A percentile compares a stretch with the other conserved stretches of the same genome.
phyloP scores from a whole-genome alignment of 768 basidiomycete genomes.

The Antrodiella citrinella region DNA sequence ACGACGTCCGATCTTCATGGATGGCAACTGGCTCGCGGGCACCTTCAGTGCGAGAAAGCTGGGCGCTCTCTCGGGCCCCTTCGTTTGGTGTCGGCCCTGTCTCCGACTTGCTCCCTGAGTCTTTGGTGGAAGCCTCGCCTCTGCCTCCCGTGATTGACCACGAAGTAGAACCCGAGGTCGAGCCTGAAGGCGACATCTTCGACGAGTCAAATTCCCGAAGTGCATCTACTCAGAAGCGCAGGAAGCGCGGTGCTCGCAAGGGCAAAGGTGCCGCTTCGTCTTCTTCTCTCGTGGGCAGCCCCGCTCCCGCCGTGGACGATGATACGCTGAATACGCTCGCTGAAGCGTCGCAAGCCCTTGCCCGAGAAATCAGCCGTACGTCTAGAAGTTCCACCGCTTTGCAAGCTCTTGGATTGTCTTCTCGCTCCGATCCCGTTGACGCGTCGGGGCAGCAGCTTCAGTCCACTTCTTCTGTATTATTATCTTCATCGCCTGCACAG shows the following conservation, averaged over 20 bases:
- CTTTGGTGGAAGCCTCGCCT: background rate
- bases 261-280: conserved; percentile 51
- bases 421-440: conserved; percentile 10
- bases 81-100: conserved; percentile 35
- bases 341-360: conserved; percentile 72
- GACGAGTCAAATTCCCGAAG: conserved; percentile 41
- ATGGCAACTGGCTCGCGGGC: conserved; percentile 13
- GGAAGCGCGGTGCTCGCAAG: conserved; percentile 82
- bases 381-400: conserved; percentile 8
- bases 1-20: conserved; percentile 26
- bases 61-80: conserved; percentile 57
- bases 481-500: conserved; percentile 1
- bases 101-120: conserved; percentile 8
- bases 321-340: conserved; percentile 65
- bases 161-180: conserved; percentile 15
- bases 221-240: conserved; percentile 67
- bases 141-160: conserved; percentile 20
- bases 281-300: background rate
- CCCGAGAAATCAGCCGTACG: conserved; percentile 72
- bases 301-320: conserved; percentile 28
- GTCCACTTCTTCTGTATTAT: background rate
- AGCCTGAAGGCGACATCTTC: conserved; percentile 28
- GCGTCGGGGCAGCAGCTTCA: conserved; percentile 14
- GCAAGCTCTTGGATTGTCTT: background rate
- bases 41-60: conserved; percentile 42